Evolutionary conservation across 2,329 filamentous ascomycete genomes (phyloP).

Genomic region (Chrysoporthe cubensis): DNA sequence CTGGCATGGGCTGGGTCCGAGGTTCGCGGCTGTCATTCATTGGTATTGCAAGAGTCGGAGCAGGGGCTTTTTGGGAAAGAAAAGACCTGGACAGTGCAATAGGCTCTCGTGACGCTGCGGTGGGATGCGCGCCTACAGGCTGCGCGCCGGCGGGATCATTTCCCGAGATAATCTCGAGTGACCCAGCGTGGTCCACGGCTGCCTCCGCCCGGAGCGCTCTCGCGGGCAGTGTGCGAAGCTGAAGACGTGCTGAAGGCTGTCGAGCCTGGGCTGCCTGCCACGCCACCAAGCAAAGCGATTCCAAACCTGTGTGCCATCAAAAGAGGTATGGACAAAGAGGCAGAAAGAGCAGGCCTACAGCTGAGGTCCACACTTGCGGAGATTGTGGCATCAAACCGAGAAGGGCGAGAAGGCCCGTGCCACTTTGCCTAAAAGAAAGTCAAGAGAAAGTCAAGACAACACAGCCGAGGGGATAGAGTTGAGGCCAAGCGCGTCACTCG

Average conservation of each 20-base stretch:
- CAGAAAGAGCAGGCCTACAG: conserved; percentile 24
- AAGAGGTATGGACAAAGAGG: conserved; percentile 15
- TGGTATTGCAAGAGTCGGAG: conserved; percentile 1
- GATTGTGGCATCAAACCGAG: conserved; percentile 18
- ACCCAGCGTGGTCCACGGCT: neutral
- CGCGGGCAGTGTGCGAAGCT: neutral
- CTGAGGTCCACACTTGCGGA: conserved; percentile 5
- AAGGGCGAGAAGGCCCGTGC: neutral
- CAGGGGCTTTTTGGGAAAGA: neutral
- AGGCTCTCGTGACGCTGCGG: neutral
- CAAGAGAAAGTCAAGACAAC: conserved; percentile 30
- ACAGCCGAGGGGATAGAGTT: conserved; percentile 34
- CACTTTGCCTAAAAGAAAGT: neutral
- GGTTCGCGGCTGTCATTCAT: neutral
- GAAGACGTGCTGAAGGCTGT: neutral
- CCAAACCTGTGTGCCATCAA: conserved; percentile 13
- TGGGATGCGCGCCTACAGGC: neutral
- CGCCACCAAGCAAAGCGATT: conserved; percentile 17
- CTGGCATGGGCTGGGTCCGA: neutral
- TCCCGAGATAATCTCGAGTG: neutral
- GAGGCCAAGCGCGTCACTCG: conserved; percentile 29
- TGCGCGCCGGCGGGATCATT: neutral
- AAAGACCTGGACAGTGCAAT: neutral
- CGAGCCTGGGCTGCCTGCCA: neutral
- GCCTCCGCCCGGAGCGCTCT: neutral